Conservation (phyloP, 192 early-diverging fungal species). For the Backusella tuberculispora region DNA sequence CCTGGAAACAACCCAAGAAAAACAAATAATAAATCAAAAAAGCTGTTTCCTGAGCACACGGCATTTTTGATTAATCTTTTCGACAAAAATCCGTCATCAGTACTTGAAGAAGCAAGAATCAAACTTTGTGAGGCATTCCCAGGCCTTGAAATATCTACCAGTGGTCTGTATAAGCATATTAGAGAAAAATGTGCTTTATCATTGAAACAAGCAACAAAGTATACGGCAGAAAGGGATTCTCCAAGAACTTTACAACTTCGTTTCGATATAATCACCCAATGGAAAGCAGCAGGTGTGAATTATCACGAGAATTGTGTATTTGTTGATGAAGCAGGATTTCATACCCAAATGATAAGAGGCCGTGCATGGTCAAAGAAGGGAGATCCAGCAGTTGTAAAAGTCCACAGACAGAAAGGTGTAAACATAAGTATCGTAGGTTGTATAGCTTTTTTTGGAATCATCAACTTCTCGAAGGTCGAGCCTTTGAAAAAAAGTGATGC, state of each 20-base stretch:
- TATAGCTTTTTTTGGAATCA: conserved; percentile 1
- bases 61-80: conserved; percentile 13
- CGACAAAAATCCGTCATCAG: neutral
- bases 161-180: conserved; percentile 8
- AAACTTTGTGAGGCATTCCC: neutral
- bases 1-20: neutral
- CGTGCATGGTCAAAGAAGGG: neutral
- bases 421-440: neutral
- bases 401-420: neutral
- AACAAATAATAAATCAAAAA: conserved; percentile 6
- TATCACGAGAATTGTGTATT: neutral
- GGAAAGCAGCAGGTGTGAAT: conserved; percentile 6
- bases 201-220: conserved; percentile 12
- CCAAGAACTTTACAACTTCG: conserved; percentile 10
- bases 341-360: neutral
- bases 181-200: neutral
- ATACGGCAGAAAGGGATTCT: conserved; percentile 2
- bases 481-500: conserved; percentile 12
- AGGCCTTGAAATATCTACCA: neutral
- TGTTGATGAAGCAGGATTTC: neutral
- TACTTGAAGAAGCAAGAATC: conserved; percentile 10
- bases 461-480: conserved; percentile 1
- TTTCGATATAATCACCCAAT: neutral
- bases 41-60: neutral
- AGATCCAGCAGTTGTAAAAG: conserved; percentile 15